Percentiles rank a stretch among this genome's conserved stretches.
These are phyloP conservation scores for Pezicula carpinea DNA, from an alignment of 2,329 filamentous ascomycete species.

Conservation along the genomic window DNA sequence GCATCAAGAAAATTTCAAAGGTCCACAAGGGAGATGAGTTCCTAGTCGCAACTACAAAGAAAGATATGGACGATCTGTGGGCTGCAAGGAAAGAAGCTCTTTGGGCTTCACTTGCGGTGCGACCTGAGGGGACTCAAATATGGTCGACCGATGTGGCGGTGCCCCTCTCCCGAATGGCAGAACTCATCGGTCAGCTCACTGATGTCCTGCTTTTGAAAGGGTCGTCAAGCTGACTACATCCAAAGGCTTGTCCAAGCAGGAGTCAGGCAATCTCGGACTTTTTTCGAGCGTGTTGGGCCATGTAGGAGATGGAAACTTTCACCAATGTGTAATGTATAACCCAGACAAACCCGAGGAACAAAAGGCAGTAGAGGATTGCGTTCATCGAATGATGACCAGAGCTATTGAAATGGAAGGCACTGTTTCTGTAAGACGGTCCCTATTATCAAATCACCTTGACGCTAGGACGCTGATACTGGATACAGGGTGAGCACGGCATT, in stretches of 20 bases:
- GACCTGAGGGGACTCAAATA: slow-evolving; percentile 54
- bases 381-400: slow-evolving; percentile 81
- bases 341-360: slow-evolving; percentile 63
- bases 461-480: slow-evolving; percentile 14
- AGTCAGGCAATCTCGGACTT: slow-evolving; percentile 75
- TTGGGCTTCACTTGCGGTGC: slow-evolving; percentile 72
- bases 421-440: slow-evolving; percentile 50
- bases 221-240: not conserved
- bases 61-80: slow-evolving; percentile 72
- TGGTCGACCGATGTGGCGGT: slow-evolving; percentile 84
- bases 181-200: slow-evolving; percentile 55
- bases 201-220: too few species aligned
- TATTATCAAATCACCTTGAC: not conserved
- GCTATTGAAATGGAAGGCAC: slow-evolving; percentile 91
- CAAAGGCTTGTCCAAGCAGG: slow-evolving; percentile 69
- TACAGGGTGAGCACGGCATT: slow-evolving; percentile 72
- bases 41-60: slow-evolving; percentile 66
- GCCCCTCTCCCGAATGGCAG: slow-evolving; percentile 67
- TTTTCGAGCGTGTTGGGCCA: slow-evolving; percentile 86
- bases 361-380: slow-evolving; percentile 69
- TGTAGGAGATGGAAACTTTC: slow-evolving; percentile 90
- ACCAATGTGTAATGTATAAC: slow-evolving; percentile 85
- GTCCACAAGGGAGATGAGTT: slow-evolving; percentile 59
- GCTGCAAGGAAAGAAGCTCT: slow-evolving; percentile 75
- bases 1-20: slow-evolving; percentile 63